A percentile compares a stretch with the other conserved stretches of the same genome.
Conservation (phyloP, 306 rosid genomes). For the Vachellia collinsii region DNA sequence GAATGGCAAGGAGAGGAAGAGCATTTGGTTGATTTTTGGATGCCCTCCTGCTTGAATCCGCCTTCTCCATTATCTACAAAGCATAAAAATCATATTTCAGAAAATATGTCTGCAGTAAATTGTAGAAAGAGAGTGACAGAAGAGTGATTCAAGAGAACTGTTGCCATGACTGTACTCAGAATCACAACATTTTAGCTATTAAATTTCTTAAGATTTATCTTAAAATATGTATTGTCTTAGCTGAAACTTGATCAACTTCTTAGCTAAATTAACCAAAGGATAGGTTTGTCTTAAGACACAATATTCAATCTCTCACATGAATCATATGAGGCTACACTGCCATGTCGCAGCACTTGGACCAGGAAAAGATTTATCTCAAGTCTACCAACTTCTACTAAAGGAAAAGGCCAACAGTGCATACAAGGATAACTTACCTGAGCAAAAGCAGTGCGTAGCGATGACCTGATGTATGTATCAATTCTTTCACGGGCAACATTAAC, state of each 20-base stretch:
- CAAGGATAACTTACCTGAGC: constrained; percentile 84
- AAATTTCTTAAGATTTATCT: not conserved
- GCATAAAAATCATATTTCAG: constrained; percentile 43
- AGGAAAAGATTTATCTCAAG: constrained; percentile 27
- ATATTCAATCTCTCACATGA: constrained; percentile 11
- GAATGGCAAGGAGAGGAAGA: constrained; percentile 89
- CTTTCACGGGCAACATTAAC: constrained; percentile 92
- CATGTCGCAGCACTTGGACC: constrained; percentile 2
- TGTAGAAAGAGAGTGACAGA: constrained; percentile 22
- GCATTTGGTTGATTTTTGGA: constrained; percentile 86
- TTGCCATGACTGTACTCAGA: constrained; percentile 20
- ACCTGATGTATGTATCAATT: constrained; percentile 92
- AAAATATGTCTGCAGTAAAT: constrained; percentile 13
- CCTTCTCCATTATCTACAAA: constrained; percentile 91
- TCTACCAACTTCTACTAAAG: constrained; percentile 29
- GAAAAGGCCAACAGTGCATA: constrained; percentile 16
- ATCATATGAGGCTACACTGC: not conserved
- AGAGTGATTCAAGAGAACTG: constrained; percentile 1
- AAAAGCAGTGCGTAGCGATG: constrained; percentile 92
- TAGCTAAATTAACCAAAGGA: not conserved
- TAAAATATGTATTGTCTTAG: not conserved
- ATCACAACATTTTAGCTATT: constrained; percentile 19
- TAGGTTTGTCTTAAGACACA: not conserved
- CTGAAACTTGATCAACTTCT: constrained; percentile 7
- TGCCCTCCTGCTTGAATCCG: constrained; percentile 96